phyloP scores from a whole-genome alignment of 2,329 filamentous ascomycete genomes.

The Microascus cirrosus region DNA sequence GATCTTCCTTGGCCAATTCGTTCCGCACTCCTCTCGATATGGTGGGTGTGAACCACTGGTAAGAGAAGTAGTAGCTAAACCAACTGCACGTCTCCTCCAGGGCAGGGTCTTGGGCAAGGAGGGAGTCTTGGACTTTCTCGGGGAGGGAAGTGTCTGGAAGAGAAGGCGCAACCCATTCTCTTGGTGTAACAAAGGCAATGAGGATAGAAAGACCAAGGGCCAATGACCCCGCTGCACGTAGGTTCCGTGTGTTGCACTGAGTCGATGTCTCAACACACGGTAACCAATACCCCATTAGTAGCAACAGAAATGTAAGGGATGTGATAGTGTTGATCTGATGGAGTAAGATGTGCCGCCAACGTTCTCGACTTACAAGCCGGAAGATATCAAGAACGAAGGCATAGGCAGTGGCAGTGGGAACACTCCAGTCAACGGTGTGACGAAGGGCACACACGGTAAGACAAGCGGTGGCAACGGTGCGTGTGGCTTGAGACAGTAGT shows the following conservation, averaged over 20 bases:
- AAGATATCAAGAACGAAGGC: conserved; percentile 30
- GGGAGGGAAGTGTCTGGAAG: conserved; percentile 4
- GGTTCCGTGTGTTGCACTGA: conserved; percentile 13
- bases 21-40: conserved; percentile 34
- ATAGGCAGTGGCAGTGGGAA: conserved; percentile 24
- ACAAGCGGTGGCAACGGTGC: conserved; percentile 26
- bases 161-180: conserved; percentile 29
- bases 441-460: conserved; percentile 22
- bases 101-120: conserved; percentile 20
- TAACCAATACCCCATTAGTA: conserved; percentile 24
- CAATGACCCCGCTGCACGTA: conserved; percentile 9
- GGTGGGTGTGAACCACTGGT: conserved; percentile 36
- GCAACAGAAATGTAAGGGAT: conserved; percentile 21
- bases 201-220: conserved; percentile 21
- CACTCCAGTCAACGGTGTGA: conserved; percentile 22
- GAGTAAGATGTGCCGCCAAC: conserved; percentile 33
- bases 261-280: conserved; percentile 28
- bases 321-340: conserved; percentile 37
- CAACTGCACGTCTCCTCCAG: conserved; percentile 43
- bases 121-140: neutral
- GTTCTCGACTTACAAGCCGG: conserved; percentile 24
- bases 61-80: conserved; percentile 39
- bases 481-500: conserved; percentile 26
- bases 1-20: conserved; percentile 32
- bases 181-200: conserved; percentile 32